A percentile compares a stretch with the other conserved stretches of the same genome.
Evolutionary conservation across 2,329 filamentous ascomycete species (phyloP).

Genomic region (Aspergillus neotritici): DNA sequence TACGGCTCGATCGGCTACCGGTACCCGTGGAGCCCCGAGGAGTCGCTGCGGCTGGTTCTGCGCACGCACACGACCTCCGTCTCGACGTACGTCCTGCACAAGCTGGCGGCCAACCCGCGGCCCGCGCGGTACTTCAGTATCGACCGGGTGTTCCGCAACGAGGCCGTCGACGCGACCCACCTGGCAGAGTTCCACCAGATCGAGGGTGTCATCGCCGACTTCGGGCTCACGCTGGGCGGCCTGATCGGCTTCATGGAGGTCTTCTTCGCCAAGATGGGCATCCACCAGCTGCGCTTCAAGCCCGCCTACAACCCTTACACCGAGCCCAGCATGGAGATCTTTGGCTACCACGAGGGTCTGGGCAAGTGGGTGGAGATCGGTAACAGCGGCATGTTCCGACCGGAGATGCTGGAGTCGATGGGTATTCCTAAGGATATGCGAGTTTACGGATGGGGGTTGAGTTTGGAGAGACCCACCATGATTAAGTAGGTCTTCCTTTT

Average conservation of each 20-base stretch:
- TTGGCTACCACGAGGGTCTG: conserved; percentile 85
- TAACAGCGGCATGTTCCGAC: conserved; percentile 97
- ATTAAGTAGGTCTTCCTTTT: conserved; percentile 63
- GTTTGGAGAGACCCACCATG: conserved; percentile 93
- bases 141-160: conserved; percentile 96
- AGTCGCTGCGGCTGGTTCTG: conserved; percentile 79
- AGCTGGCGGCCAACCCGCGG: conserved; percentile 74
- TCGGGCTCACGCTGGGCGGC: conserved; percentile 83
- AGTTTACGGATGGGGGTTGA: conserved; percentile 91
- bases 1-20: conserved; percentile 95
- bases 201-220: conserved; percentile 97
- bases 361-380: conserved; percentile 94
- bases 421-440: conserved; percentile 84
- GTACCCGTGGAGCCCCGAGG: conserved; percentile 86
- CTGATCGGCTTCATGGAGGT: conserved; percentile 91
- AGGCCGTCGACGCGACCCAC: conserved; percentile 94
- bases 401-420: conserved; percentile 95
- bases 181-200: conserved; percentile 98
- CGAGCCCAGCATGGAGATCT: conserved; percentile 97
- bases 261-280: conserved; percentile 96
- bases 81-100: conserved; percentile 84
- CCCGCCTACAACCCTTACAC: conserved; percentile 95
- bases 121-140: conserved; percentile 98
- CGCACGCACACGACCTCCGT: conserved; percentile 95
- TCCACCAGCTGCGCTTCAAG: conserved; percentile 84